Percentiles rank a stretch among this genome's conserved stretches.
Evolutionary conservation across 768 basidiomycete genomes (phyloP).

Genomic region (Termitomyces sp.): DNA sequence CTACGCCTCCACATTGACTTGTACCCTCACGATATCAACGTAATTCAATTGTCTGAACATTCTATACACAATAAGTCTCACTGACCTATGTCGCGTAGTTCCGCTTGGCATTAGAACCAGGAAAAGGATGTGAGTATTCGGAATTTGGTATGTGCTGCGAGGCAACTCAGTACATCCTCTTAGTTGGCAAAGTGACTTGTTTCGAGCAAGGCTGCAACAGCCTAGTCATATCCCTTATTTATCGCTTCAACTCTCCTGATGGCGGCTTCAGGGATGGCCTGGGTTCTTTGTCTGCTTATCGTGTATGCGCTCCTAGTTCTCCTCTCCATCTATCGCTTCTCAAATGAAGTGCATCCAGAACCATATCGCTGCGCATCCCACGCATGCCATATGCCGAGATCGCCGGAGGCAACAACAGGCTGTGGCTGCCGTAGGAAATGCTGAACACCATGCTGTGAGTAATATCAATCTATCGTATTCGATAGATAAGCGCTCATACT

Average conservation of each 20-base stretch:
- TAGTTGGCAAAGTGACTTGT: conserved; percentile 43
- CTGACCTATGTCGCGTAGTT: conserved; percentile 28
- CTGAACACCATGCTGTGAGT: background rate
- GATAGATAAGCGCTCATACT: conserved; percentile 5
- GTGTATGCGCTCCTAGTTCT: conserved; percentile 29
- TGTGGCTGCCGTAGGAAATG: background rate
- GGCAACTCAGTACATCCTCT: background rate
- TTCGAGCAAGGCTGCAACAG: conserved; percentile 43
- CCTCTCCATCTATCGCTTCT: background rate
- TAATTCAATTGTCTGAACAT: conserved; percentile 13
- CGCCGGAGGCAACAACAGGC: conserved; percentile 20
- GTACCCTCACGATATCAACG: conserved; percentile 31
- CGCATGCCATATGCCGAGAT: conserved; percentile 21
- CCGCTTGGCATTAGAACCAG: conserved; percentile 31
- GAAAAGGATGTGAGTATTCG: conserved; percentile 32
- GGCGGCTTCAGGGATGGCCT: conserved; percentile 42
- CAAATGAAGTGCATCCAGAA: conserved; percentile 13
- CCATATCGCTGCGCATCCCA: conserved; percentile 27
- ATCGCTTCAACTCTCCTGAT: conserved; percentile 26
- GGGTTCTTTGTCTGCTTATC: conserved; percentile 44
- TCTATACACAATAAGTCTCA: background rate
- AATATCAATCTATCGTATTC: background rate
- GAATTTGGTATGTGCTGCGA: background rate
- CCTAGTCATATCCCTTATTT: conserved; percentile 27
- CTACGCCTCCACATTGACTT: conserved; percentile 28